A percentile compares a stretch with the other conserved stretches of the same genome.
Conservation (phyloP, 2,329 filamentous ascomycete genomes). For the Blumeria graminis region DNA sequence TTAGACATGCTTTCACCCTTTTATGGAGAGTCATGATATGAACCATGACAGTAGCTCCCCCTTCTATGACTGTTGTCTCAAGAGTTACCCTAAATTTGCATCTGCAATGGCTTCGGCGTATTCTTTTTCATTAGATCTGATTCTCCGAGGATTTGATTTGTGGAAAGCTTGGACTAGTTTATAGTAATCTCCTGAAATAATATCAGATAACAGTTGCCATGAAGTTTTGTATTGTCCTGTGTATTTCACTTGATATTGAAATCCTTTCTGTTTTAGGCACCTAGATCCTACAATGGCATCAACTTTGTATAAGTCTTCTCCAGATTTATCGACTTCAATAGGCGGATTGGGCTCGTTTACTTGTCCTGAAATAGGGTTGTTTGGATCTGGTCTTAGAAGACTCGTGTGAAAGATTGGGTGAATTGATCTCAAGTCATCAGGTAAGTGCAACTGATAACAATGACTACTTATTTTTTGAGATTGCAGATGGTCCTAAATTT, state of each 20-base stretch:
- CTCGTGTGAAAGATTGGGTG: slow-evolving; percentile 3
- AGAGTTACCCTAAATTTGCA: neutral
- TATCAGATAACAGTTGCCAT: neutral
- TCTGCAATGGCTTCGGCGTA: neutral
- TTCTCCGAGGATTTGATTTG: neutral
- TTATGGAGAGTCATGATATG: neutral
- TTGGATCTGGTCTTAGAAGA: slow-evolving; percentile 1
- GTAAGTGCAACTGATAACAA: slow-evolving; percentile 2
- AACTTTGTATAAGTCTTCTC: neutral
- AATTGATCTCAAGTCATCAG: neutral
- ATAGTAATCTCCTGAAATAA: neutral
- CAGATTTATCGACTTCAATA: neutral
- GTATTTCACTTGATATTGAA: slow-evolving; percentile 1
- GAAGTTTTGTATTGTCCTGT: neutral
- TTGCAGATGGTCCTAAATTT: slow-evolving; percentile 1
- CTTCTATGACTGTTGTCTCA: neutral
- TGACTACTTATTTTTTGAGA: neutral
- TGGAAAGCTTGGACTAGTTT: neutral
- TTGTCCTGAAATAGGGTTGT: neutral
- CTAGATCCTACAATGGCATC: neutral
- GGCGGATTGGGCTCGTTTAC: neutral
- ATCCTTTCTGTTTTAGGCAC: neutral
- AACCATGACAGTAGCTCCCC: neutral
- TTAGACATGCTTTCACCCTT: no score
- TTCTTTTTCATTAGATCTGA: neutral